These are phyloP conservation scores for Cephaloascus fragrans DNA, from an alignment of 805 yeast genomes.

Conservation along the genomic window DNA sequence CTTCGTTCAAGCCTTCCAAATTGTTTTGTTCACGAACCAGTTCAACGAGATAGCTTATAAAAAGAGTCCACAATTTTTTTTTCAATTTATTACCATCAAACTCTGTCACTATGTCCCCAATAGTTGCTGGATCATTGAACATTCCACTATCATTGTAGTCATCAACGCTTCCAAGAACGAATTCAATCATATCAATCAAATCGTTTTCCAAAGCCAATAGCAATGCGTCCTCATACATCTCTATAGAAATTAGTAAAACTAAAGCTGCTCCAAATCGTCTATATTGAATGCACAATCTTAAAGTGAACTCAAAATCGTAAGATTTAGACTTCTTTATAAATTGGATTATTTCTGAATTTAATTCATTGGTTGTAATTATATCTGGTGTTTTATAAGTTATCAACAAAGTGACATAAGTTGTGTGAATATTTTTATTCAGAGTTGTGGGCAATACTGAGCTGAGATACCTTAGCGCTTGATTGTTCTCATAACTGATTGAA, in stretches of 20 bases:
- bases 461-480: slow-evolving; percentile 61
- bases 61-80: slow-evolving; percentile 66
- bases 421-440: slow-evolving; percentile 24
- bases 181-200: slow-evolving; percentile 42
- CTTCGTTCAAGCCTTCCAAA: background rate
- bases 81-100: slow-evolving; percentile 32
- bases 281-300: slow-evolving; percentile 61
- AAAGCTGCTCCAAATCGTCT: slow-evolving; percentile 58
- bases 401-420: slow-evolving; percentile 59
- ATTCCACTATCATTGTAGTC: background rate
- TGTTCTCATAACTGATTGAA: slow-evolving; percentile 30
- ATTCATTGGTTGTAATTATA: slow-evolving; percentile 3
- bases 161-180: slow-evolving; percentile 8
- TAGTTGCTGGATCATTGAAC: background rate
- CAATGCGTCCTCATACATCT: slow-evolving; percentile 73
- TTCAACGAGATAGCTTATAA: slow-evolving; percentile 41
- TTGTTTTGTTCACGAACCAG: slow-evolving; percentile 9
- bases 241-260: slow-evolving; percentile 57
- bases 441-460: slow-evolving; percentile 25
- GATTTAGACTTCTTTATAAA: slow-evolving; percentile 2
- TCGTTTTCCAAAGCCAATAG: slow-evolving; percentile 57
- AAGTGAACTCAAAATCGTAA: slow-evolving; percentile 65
- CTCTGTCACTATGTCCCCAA: too few relatives aligned
- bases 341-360: background rate
- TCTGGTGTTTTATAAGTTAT: slow-evolving; percentile 25